These are phyloP conservation scores for Pistacia integerrima DNA, from an alignment of 345 rosid species.

Conservation along the genomic window DNA sequence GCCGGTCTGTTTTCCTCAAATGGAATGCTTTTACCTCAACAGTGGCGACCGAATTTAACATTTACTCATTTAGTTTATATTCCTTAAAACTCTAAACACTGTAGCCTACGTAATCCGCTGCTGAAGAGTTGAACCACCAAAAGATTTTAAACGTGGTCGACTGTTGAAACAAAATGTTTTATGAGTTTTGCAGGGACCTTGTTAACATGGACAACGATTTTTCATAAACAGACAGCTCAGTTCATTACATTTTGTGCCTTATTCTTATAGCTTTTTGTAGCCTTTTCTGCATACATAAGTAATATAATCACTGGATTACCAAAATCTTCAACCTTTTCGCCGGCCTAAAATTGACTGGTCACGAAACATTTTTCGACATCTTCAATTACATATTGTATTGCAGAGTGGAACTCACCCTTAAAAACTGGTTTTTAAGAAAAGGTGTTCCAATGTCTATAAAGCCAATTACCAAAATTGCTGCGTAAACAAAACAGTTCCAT, in stretches of 20 bases:
- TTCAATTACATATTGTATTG: too few relatives aligned
- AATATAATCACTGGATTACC: neutral
- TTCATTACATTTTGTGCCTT: neutral
- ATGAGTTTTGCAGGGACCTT: neutral
- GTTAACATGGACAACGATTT: neutral
- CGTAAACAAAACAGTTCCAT: neutral
- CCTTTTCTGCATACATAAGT: neutral
- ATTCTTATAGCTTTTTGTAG: neutral
- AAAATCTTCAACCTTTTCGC: neutral
- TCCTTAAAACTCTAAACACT: too few relatives aligned
- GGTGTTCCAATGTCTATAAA: too few relatives aligned
- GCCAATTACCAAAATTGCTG: too few relatives aligned
- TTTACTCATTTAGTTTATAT: too few relatives aligned
- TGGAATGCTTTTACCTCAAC: constrained; percentile 11
- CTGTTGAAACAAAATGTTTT: neutral
- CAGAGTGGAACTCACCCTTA: too few relatives aligned
- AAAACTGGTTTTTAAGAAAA: too few relatives aligned
- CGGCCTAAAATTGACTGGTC: too few relatives aligned
- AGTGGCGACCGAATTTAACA: neutral
- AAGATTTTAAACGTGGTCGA: neutral
- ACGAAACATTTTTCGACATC: too few relatives aligned
- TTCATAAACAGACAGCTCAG: neutral
- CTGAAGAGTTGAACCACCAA: constrained; percentile 7
- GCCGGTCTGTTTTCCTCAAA: constrained; percentile 9
- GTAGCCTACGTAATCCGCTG: neutral